Evolutionary conservation across 2,329 filamentous ascomycete genomes (phyloP), one percentile per base, ranked within the genome.

Genomic region (Huntiella abstrusa): DNA sequence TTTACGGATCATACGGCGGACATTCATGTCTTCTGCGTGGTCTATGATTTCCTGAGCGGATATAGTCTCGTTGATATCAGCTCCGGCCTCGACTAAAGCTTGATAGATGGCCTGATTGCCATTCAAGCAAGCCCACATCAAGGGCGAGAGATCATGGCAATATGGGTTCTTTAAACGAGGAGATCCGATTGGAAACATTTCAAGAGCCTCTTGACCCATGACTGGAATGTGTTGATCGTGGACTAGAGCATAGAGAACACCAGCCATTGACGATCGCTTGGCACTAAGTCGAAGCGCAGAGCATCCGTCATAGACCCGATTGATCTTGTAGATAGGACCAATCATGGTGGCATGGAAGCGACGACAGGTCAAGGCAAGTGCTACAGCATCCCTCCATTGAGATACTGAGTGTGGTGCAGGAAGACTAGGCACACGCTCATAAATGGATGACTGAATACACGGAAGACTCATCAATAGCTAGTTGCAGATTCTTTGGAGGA

Each of bases 41-140:
- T 22, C 17, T 12, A 42, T 37, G 16, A 50, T 32, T n/a, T 19
- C 33, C 13, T 41, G 45, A 10, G 17, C 41, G 5, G 16, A 22
- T 1, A 50, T n/a, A 15, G 11, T 37, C 13, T 36, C 33, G 16
- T 45, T 50, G 11, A 33, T 35, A 12, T 47, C 33, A 17, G 45
- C 48, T 7, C 39, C 33, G n/a, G 37, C 36, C 17, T 13, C 8
- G 19, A 45, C 28, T 19, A 45, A 33, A 12, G 33, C 17, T n/a
- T 28, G n/a, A n/a, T 39, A 19, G 12, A 43, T 46, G 2, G 11
- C 19, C 19, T 36, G 6, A n/a, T 47, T 13, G 3, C 47, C 47
- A 4, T 33, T 33, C 47, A 39, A 49, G 8, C 43, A 40, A 11
- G 47, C 43, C 47, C 47, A 49, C 35, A 46, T 41, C 34, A 49